Base-by-base conservation (phyloP, 768 basidiomycete genomes). In the Rhodotorula diobovata region DNA sequence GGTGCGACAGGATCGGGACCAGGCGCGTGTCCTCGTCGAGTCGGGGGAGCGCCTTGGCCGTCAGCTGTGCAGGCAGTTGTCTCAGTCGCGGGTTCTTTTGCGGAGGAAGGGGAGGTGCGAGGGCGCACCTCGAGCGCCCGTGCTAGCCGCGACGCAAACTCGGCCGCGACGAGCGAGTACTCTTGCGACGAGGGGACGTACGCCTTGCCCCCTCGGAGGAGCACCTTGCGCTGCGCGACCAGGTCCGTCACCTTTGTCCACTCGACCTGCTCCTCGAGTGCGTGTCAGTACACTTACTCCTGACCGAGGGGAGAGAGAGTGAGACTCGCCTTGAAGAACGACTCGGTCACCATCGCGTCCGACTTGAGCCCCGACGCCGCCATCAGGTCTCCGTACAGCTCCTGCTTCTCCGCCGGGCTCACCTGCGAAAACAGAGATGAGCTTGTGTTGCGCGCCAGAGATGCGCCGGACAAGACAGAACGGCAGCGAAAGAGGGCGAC, bases 231-330 rank as follows among this genome's bases (percentile, higher is more conserved):
- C 77, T 85, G 87, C 70, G 89, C 89, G 15, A 99, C 89, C 2
- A 99, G 85, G 80, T 96, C 93, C 11, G 92, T 91, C 6, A 98
- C 94, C 71, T 89, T 87, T 21, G 89, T 93, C 96, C 96, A 99
- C 80, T 86, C 88, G n/a, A 97, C 93, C 93, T 96, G 58, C 35
- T 37, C n/a, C n/a, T n/a, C 55, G 25, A 6, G 16, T 45, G 41
- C 28, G 30, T 18, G 30, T 37, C 62, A 73, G 21, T 15, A 45
- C 3, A 2, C 4, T 34, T 4, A 20, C 30, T 21, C 12, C 12
- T 32, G 20, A 23, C 4, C 34, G 5, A 7, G 30, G 15, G 48
- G 32, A 39, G 57, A 28, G 21, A 7, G 35, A 7, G 32, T 0
- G 54, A 30, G 8, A 56, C 78, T 16, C 71, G 90, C 93, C 83